Conservation (phyloP, 805 yeast species). For the Yarrowia porcina region DNA sequence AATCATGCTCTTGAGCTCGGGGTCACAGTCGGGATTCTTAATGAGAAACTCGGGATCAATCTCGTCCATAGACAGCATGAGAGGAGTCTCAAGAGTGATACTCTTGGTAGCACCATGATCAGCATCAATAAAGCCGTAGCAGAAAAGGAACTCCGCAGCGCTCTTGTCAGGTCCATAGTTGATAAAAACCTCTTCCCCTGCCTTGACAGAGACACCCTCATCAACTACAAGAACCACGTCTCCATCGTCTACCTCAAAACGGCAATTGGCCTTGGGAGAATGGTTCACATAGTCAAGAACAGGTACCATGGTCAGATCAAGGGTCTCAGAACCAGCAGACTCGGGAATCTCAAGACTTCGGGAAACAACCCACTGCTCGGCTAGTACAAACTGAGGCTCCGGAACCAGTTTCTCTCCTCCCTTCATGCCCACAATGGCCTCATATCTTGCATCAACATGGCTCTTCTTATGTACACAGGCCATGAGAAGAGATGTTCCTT, state of each 20-base stretch:
- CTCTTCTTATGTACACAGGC: conserved; percentile 33
- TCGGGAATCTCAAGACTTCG: conserved; percentile 37
- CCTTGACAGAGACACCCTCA: neutral
- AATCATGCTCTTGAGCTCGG: conserved; percentile 20
- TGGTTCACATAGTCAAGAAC: conserved; percentile 55
- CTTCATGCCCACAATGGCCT: conserved; percentile 29
- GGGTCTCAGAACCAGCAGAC: conserved; percentile 10
- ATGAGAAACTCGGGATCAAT: neutral
- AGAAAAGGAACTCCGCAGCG: conserved; percentile 40
- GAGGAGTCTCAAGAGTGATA: neutral
- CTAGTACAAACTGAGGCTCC: conserved; percentile 29
- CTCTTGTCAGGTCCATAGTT: conserved; percentile 41
- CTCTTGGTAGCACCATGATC: neutral
- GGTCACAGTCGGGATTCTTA: conserved; percentile 2
- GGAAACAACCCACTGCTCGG: conserved; percentile 41
- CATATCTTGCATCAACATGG: conserved; percentile 31
- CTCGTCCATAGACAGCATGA: conserved; percentile 1
- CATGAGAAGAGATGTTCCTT: conserved; percentile 33
- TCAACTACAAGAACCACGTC: conserved; percentile 27
- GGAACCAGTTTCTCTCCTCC: neutral
- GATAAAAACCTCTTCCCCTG: conserved; percentile 37
- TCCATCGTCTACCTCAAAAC: conserved; percentile 40
- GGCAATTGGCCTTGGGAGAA: conserved; percentile 33
- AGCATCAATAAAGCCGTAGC: conserved; percentile 40
- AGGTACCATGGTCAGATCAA: conserved; percentile 50